Base-by-base conservation (phyloP, 495 filamentous ascomycete species). In the Penicillium bovifimosum region DNA sequence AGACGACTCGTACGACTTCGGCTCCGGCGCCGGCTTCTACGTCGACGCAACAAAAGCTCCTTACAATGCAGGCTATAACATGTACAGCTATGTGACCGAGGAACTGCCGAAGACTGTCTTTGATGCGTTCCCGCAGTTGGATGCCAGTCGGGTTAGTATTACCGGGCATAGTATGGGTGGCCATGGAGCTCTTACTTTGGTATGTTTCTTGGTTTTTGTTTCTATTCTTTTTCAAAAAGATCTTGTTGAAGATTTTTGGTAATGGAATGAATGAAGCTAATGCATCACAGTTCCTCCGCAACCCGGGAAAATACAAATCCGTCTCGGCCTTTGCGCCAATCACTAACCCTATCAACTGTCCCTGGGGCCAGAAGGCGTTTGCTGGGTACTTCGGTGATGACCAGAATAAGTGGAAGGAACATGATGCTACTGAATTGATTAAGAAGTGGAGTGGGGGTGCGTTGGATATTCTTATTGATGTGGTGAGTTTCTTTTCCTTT, bases 331-430 rank as follows among this genome's bases (percentile, higher is more conserved):
- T 95, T 64, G 91, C 93, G 51, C 95, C 93, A 8, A 96, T 98
- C 63, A 70, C 83, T 10, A 98, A 97, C 73, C 93, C 93, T 6
- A 77, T 72, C 35, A 81, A 84, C 38, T 95, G 88, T 59, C 86
- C 87, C 11, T 98, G 93, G 95, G 95, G 95, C 29, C 75, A 95
- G 72, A 97, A 98, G 80, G 95, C 95, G 0, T 96, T 97, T 60
- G 70, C 62, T 8, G 93, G 95, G 2, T 98, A 96, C 70, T 80
- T 98, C 20, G 89, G 90, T 16, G 83, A 85, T 14, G 80, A 82
- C 34, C 66, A 86, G 65, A 76, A 80, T 48, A 85, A 77, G 66
- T 96, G 93, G 92, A 84, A 82, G 69, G 80, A 82, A 69, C 85
- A 96, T 59, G 93, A 98, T 67, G 88, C 93, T n/a, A 92, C 90